These are phyloP conservation scores for Adansonia digitata DNA, from an alignment of 345 rosid species.

Conservation along the genomic window DNA sequence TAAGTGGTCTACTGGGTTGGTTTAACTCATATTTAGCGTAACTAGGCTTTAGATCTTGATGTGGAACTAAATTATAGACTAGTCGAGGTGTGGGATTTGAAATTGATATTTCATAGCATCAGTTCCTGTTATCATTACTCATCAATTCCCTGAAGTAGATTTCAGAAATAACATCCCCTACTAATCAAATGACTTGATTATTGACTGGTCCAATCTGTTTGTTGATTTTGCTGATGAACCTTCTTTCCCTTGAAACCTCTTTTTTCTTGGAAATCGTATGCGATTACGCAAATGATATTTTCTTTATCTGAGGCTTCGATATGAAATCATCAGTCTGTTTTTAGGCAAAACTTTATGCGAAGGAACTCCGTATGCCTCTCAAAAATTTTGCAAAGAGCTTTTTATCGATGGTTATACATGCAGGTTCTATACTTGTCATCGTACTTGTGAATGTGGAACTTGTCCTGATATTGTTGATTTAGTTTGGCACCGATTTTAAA, in stretches of 20 bases:
- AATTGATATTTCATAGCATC: background rate
- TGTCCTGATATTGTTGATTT: no score
- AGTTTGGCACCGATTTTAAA: no score
- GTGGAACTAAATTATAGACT: background rate
- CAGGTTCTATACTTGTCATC: background rate
- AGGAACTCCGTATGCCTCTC: background rate
- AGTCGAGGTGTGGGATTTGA: background rate
- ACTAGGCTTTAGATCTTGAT: background rate
- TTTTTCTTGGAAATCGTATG: background rate
- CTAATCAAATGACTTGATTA: background rate
- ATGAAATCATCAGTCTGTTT: background rate
- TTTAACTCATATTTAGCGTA: background rate
- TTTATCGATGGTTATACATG: background rate
- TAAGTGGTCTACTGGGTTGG: conserved; percentile 1
- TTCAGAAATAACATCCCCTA: background rate
- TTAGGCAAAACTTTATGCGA: background rate
- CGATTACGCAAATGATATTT: background rate
- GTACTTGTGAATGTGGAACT: no score
- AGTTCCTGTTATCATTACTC: background rate
- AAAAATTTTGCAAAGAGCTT: background rate
- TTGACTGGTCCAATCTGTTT: background rate
- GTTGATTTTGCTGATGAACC: background rate
- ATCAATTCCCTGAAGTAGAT: background rate
- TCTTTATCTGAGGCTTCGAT: background rate
- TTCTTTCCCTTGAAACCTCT: background rate